Evolutionary conservation across 768 basidiomycete species (phyloP), one percentile per base, ranked within the genome.

Genomic region (Psilocybe sp.): DNA sequence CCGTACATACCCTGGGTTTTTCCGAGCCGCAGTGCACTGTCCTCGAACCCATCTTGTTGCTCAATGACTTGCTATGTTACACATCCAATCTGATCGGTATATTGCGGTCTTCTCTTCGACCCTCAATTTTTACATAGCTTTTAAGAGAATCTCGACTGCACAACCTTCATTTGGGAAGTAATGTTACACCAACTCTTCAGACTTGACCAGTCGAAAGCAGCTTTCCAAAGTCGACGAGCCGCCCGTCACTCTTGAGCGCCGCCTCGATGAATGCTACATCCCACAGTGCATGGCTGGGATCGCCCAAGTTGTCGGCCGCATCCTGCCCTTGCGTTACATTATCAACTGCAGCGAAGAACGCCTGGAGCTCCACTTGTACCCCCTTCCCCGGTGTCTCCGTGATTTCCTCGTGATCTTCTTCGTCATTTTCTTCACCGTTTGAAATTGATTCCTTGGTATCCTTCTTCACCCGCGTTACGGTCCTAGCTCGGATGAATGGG

Each of bases 191-290:
- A 7, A 28, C 23, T 28, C 4, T 7, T 28, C 23, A 28, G 23
- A 28, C 23, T 28, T 28, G 23, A 3, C 23, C 23, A 28, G 4
- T 28, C 23, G 23, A 28, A 28, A 59, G 50, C 34, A 78, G 56
- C 51, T 70, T 72, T 46, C 62, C 60, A 43, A 92, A 67, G 64
- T 87, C 80, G 3, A 92, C 73, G 36, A 77, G 62, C 50, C 70
- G 59, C 5, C 89, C 89, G n/a, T 77, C 67, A 56, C 85, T 86
- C 34, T 78, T 84, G 70, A 93, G 69, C 23, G 79, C 80, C 20
- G 87, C 90, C 69, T 95, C 76, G 51, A 95, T 85, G 58, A 92
- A 72, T 19, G 86, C 88, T 23, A 94, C 82, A 63, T 94, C 92
- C 53, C 70, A 69, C 53, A 95, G 65, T 28, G 89, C 82, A 14